Conservation (phyloP, 495 filamentous ascomycete species). For the Neurospora sp. region DNA sequence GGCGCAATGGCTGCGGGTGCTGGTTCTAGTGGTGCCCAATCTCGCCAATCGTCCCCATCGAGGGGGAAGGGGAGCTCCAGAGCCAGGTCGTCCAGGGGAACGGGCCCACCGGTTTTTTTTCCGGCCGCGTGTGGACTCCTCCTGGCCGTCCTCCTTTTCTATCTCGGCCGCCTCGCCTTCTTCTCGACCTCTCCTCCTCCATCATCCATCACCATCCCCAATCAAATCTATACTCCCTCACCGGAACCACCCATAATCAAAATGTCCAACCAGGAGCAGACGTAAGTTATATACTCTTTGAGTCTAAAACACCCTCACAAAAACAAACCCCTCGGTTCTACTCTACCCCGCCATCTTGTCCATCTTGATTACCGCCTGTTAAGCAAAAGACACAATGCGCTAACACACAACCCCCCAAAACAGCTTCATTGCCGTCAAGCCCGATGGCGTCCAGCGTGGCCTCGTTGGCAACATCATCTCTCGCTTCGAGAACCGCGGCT, state of each 20-base stretch:
- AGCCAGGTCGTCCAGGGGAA: not conserved
- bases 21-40: not conserved
- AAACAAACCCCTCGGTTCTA: slow-evolving; percentile 16
- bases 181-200: slow-evolving; percentile 3
- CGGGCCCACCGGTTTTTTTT: not conserved
- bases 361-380: slow-evolving; percentile 1
- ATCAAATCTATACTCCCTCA: slow-evolving; percentile 15
- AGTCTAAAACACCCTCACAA: too few species aligned
- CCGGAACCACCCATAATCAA: slow-evolving; percentile 36
- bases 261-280: slow-evolving; percentile 81
- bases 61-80: not conserved
- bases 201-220: slow-evolving; percentile 10
- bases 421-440: slow-evolving; percentile 99
- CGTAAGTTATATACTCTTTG: slow-evolving; percentile 49
- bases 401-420: not conserved
- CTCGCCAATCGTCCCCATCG: not conserved
- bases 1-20: not conserved
- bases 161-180: slow-evolving; percentile 12
- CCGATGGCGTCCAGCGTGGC: slow-evolving; percentile 98
- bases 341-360: slow-evolving; percentile 19
- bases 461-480: slow-evolving; percentile 92
- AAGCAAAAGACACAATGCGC: not conserved
- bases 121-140: slow-evolving; percentile 7
- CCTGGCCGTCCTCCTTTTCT: slow-evolving; percentile 12
- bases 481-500: slow-evolving; percentile 94